phyloP scores from a whole-genome alignment of 2,329 filamentous ascomycete genomes.

The Gremmenia infestans region DNA sequence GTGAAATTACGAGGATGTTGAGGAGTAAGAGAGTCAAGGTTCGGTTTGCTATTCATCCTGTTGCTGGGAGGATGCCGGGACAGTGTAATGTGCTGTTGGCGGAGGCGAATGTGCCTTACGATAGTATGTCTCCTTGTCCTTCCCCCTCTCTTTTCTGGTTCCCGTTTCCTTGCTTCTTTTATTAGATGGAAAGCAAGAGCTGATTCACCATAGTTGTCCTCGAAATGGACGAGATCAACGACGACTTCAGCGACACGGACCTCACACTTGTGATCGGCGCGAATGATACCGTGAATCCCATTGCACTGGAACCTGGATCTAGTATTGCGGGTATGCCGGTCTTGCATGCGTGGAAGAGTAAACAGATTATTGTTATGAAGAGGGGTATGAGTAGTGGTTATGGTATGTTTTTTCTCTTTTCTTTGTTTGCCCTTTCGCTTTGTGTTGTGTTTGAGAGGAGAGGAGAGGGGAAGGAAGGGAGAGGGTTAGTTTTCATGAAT shows the following conservation, averaged over 20 bases:
- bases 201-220: slow-evolving; percentile 54
- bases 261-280: slow-evolving; percentile 85
- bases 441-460: not conserved
- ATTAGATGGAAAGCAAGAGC: not conserved
- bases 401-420: slow-evolving; percentile 35
- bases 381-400: slow-evolving; percentile 84
- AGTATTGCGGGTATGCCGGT: slow-evolving; percentile 92
- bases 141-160: not conserved
- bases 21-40: slow-evolving; percentile 74
- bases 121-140: slow-evolving; percentile 45
- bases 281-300: slow-evolving; percentile 90
- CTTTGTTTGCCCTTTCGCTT: not conserved
- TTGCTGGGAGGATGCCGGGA: slow-evolving; percentile 87
- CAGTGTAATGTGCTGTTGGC: slow-evolving; percentile 89
- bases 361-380: slow-evolving; percentile 92
- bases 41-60: slow-evolving; percentile 84
- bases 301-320: slow-evolving; percentile 76
- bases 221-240: slow-evolving; percentile 96
- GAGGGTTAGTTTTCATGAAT: too few species aligned
- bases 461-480: too few species aligned
- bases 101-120: slow-evolving; percentile 83
- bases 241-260: slow-evolving; percentile 82
- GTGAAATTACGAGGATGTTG: slow-evolving; percentile 71
- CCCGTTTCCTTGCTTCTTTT: not conserved
- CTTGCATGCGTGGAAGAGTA: slow-evolving; percentile 88